Percentiles rank a stretch among this genome's conserved stretches.
phyloP scores from a whole-genome alignment of 371 early-diverging fungal species.

The Chytridium lagenaria region DNA sequence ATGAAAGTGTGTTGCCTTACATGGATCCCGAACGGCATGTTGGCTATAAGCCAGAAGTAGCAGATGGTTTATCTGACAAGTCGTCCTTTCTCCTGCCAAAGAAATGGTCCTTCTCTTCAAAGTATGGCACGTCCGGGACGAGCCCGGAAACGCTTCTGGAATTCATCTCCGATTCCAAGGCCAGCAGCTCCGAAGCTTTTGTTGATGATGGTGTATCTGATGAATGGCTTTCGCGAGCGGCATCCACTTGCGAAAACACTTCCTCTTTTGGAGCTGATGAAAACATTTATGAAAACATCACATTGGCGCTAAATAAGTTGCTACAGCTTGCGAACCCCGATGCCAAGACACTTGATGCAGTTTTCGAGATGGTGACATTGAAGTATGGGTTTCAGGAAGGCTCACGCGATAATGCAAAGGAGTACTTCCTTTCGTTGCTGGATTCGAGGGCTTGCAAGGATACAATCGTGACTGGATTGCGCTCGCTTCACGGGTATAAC shows the following conservation, averaged over 20 bases:
- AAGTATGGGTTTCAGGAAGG: slow-evolving; percentile 87
- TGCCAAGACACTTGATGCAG: slow-evolving; percentile 20
- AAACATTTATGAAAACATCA: not conserved
- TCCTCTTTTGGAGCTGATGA: not conserved
- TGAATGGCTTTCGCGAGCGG: not conserved
- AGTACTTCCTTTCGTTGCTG: slow-evolving; percentile 80
- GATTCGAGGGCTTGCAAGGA: slow-evolving; percentile 85
- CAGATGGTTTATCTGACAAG: too few relatives aligned
- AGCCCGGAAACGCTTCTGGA: slow-evolving; percentile 2
- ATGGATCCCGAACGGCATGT: too few relatives aligned
- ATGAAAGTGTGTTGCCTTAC: too few relatives aligned
- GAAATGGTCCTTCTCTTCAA: not conserved
- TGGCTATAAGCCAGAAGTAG: too few relatives aligned
- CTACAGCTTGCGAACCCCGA: not conserved
- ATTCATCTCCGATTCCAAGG: not conserved
- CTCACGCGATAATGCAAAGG: slow-evolving; percentile 76
- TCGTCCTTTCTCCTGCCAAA: not conserved
- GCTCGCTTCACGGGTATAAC: slow-evolving; percentile 4
- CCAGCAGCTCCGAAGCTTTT: not conserved
- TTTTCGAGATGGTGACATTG: slow-evolving; percentile 65
- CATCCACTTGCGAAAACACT: not conserved
- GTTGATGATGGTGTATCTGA: not conserved
- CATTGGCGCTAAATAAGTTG: not conserved
- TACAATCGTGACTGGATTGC: slow-evolving; percentile 17
- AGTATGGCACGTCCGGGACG: slow-evolving; percentile 1